phyloP scores from a whole-genome alignment of 2,329 filamentous ascomycete genomes.

The Aspergillus sp. region DNA sequence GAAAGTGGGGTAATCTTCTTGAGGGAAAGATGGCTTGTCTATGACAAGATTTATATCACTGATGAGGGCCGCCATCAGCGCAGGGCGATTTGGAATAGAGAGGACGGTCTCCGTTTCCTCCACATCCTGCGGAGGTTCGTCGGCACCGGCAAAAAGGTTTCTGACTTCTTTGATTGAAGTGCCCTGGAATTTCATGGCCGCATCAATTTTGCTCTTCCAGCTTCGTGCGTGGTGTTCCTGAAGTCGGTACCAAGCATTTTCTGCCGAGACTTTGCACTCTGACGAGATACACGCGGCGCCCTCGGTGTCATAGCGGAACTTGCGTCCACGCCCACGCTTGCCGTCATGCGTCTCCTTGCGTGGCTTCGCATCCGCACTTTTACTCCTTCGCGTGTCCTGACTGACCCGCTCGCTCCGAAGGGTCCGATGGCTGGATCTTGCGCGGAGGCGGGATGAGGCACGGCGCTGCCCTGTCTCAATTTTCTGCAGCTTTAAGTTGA shows the following conservation, averaged over 20 bases:
- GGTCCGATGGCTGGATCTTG: conserved; percentile 50
- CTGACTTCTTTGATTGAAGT: conserved; percentile 76
- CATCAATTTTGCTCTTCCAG: conserved; percentile 89
- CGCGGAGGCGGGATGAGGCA: conserved; percentile 51
- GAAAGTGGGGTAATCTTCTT: conserved; percentile 78
- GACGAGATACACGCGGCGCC: conserved; percentile 69
- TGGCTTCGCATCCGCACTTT: conserved; percentile 53
- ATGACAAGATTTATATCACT: conserved; percentile 81
- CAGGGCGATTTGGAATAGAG: conserved; percentile 78
- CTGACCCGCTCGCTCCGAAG: conserved; percentile 39
- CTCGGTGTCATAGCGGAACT: conserved; percentile 73
- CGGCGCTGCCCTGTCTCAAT: conserved; percentile 64
- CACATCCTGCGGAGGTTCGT: conserved; percentile 75
- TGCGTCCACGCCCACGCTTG: conserved; percentile 35
- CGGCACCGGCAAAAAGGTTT: conserved; percentile 74
- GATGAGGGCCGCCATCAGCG: conserved; percentile 74
- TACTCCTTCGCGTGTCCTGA: conserved; percentile 49
- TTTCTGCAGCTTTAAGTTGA: conserved; percentile 80
- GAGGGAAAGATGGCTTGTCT: conserved; percentile 89
- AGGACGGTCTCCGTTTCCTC: conserved; percentile 83
- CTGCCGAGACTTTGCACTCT: conserved; percentile 67
- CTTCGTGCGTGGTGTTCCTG: conserved; percentile 80
- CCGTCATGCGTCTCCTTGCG: conserved; percentile 27
- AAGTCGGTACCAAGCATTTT: conserved; percentile 72
- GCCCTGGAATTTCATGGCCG: conserved; percentile 66